These are phyloP conservation scores for Auriscalpium orientale DNA, from an alignment of 768 basidiomycete species.

Conservation along the genomic window DNA sequence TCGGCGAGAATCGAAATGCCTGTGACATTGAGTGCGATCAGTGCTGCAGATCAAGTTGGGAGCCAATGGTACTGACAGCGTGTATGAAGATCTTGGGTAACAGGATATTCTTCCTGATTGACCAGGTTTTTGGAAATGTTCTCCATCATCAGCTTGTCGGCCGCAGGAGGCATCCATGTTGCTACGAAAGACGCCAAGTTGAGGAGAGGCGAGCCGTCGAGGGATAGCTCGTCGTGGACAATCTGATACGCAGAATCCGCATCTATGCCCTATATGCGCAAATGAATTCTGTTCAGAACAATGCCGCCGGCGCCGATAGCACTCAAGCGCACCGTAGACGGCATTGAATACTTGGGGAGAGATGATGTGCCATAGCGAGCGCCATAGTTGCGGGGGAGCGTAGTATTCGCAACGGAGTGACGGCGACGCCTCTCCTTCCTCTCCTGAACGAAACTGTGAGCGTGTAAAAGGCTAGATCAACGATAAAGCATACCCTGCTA, in stretches of 20 bases:
- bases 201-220: slow-evolving; percentile 48
- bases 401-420: slow-evolving; percentile 23
- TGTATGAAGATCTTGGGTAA: slow-evolving; percentile 31
- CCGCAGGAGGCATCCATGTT: slow-evolving; percentile 52
- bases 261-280: slow-evolving; percentile 37
- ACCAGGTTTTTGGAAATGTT: slow-evolving; percentile 63
- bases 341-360: slow-evolving; percentile 61
- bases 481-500: neutral
- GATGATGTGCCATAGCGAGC: slow-evolving; percentile 57
- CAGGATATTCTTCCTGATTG: slow-evolving; percentile 65
- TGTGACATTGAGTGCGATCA: slow-evolving; percentile 37
- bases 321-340: slow-evolving; percentile 36
- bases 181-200: slow-evolving; percentile 67
- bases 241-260: slow-evolving; percentile 47
- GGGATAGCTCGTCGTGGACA: slow-evolving; percentile 54
- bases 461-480: neutral
- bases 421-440: slow-evolving; percentile 26
- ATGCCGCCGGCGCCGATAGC: neutral
- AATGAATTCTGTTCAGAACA: neutral
- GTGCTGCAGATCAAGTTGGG: slow-evolving; percentile 12
- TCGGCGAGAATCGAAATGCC: slow-evolving; percentile 50
- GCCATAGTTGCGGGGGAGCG: slow-evolving; percentile 41
- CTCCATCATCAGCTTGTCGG: slow-evolving; percentile 51
- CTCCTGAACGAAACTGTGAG: slow-evolving; percentile 29
- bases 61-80: slow-evolving; percentile 1